A percentile compares a stretch with the other conserved stretches of the same genome.
Conservation (phyloP, 2,329 filamentous ascomycete species). For the Lasiodiplodia hormozganensis region DNA sequence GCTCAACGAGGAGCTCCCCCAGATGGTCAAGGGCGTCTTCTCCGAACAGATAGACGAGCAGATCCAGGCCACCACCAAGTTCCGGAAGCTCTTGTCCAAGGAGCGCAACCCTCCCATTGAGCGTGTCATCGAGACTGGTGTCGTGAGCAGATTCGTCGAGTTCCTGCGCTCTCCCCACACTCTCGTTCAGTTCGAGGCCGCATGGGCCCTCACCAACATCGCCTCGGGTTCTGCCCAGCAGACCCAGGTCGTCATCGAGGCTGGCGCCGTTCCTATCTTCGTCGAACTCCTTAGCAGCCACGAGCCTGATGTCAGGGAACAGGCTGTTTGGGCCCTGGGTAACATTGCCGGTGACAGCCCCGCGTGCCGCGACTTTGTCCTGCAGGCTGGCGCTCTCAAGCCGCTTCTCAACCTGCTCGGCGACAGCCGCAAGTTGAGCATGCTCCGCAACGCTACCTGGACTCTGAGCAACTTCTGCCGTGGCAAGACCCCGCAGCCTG, state of each 20-base stretch:
- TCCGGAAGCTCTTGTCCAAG: slow-evolving; percentile 96
- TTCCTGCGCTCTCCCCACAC: slow-evolving; percentile 98
- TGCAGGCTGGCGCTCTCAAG: slow-evolving; percentile 87
- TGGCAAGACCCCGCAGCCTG: slow-evolving; percentile 98
- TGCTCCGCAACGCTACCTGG: slow-evolving; percentile 99
- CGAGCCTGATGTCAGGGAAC: slow-evolving; percentile 96
- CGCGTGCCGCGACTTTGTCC: slow-evolving; percentile 94
- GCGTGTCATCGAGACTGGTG: slow-evolving; percentile 98
- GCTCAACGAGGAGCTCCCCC: slow-evolving; percentile 96
- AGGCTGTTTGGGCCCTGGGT: slow-evolving; percentile 97
- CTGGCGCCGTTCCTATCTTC: slow-evolving; percentile 97
- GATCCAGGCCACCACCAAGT: slow-evolving; percentile 97
- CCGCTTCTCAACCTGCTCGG: slow-evolving; percentile 88
- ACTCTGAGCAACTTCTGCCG: slow-evolving; percentile 99
- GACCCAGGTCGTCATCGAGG: slow-evolving; percentile 98
- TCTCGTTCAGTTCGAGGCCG: slow-evolving; percentile 97
- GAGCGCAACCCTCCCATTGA: slow-evolving; percentile 99
- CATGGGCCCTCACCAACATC: slow-evolving; percentile 99
- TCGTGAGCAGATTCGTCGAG: slow-evolving; percentile 96
- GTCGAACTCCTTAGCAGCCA: slow-evolving; percentile 94
- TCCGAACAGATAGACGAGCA: slow-evolving; percentile 98
- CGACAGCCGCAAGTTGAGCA: slow-evolving; percentile 98
- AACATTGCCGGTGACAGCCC: slow-evolving; percentile 99
- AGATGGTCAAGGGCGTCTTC: slow-evolving; percentile 98
- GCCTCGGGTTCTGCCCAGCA: slow-evolving; percentile 96